phyloP scores from a whole-genome alignment of 352 stramenopile genomes.

The Pythium monospermum region DNA sequence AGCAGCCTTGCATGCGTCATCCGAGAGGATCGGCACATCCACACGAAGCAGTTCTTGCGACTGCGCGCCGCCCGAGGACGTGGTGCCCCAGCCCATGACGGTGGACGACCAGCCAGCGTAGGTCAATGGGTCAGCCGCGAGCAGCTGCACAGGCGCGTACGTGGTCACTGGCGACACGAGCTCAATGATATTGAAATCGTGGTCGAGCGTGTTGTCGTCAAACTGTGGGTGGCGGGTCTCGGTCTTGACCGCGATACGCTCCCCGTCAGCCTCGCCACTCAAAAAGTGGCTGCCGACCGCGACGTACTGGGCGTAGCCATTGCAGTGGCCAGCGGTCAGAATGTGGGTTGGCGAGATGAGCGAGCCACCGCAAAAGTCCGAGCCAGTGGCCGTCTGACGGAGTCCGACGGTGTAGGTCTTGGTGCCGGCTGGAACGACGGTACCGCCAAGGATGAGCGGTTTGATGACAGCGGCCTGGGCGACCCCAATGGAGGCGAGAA shows the following conservation, averaged over 20 bases:
- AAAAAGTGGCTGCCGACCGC: constrained; percentile 27
- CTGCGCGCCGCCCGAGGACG: constrained; percentile 10
- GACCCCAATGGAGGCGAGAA: not conserved
- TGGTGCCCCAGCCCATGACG: constrained; percentile 22
- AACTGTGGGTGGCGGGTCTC: constrained; percentile 26
- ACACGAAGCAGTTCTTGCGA: constrained; percentile 23
- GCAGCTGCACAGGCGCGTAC: constrained; percentile 20
- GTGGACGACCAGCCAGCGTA: constrained; percentile 17
- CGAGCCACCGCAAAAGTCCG: constrained; percentile 24
- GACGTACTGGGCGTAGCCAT: constrained; percentile 14
- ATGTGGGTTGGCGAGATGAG: constrained; percentile 28
- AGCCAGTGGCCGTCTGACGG: constrained; percentile 1
- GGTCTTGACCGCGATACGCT: constrained; percentile 14
- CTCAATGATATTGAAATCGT: constrained; percentile 27
- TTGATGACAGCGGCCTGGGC: not conserved
- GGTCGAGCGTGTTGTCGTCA: constrained; percentile 12
- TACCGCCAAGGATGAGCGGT: constrained; percentile 21
- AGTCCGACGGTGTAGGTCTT: constrained; percentile 16
- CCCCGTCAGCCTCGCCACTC: constrained; percentile 17
- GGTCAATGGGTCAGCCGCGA: constrained; percentile 8
- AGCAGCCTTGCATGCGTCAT: constrained; percentile 25
- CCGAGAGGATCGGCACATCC: constrained; percentile 26
- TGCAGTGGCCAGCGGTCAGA: constrained; percentile 29
- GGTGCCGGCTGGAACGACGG: constrained; percentile 18
- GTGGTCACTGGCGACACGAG: constrained; percentile 17